Conservation (phyloP, 2,329 filamentous ascomycete genomes). For the Elsinoe australis region DNA sequence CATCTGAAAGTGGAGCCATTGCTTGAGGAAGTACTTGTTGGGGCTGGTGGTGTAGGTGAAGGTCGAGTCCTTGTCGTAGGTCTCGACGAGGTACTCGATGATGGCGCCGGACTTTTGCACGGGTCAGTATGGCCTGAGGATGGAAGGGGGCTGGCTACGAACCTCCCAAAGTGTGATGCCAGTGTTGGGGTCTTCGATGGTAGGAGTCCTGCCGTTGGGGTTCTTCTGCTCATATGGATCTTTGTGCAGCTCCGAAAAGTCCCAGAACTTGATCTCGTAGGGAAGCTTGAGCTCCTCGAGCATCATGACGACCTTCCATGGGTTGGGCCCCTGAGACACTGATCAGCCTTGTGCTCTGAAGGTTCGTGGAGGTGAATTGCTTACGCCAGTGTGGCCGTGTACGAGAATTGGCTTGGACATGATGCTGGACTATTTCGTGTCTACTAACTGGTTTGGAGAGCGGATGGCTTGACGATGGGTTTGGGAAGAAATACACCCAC, state of each 20-base stretch:
- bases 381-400: constrained; percentile 19
- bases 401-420: constrained; percentile 21
- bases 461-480: background rate
- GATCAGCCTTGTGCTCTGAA: background rate
- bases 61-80: constrained; percentile 39
- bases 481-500: too few species aligned
- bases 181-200: constrained; percentile 42
- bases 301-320: constrained; percentile 40
- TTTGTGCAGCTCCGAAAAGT: constrained; percentile 36
- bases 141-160: background rate
- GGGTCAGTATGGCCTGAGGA: background rate
- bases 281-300: constrained; percentile 39
- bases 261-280: constrained; percentile 33
- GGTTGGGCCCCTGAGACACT: constrained; percentile 32
- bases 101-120: constrained; percentile 24
- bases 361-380: background rate
- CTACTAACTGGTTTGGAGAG: background rate
- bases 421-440: background rate
- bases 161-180: constrained; percentile 35
- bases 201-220: constrained; percentile 39
- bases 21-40: constrained; percentile 33
- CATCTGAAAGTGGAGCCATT: constrained; percentile 29
- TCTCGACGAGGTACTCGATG: constrained; percentile 31
- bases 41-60: constrained; percentile 35
- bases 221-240: constrained; percentile 34